These are phyloP conservation scores for Puccinia hordei DNA, from an alignment of 1,284 basidiomycete genomes.

Conservation along the genomic window DNA sequence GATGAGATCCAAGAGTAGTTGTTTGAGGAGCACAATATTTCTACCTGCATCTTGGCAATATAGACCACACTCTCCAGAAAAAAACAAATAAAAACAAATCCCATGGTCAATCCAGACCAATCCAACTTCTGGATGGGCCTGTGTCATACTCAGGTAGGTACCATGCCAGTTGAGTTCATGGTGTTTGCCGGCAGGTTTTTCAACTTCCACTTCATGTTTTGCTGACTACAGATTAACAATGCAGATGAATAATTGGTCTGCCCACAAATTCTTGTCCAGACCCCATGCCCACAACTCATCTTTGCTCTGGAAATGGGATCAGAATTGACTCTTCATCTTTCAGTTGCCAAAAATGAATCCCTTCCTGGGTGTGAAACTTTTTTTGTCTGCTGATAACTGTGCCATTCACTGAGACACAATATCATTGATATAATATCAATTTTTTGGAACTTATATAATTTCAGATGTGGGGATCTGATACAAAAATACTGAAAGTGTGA, in stretches of 20 bases:
- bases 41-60: background rate
- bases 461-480: too few relatives aligned
- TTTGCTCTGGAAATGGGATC: too few relatives aligned
- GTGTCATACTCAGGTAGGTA: background rate
- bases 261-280: background rate
- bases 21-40: background rate
- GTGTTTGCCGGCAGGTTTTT: background rate
- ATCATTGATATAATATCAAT: too few relatives aligned
- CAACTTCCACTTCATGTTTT: background rate
- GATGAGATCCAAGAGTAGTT: background rate
- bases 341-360: constrained; percentile 25
- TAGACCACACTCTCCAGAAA: background rate
- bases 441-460: too few relatives aligned
- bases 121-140: background rate
- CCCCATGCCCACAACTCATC: too few relatives aligned
- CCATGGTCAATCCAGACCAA: background rate
- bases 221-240: background rate
- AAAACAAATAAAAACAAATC: background rate
- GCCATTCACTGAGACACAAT: too few relatives aligned
- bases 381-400: background rate
- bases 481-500: too few relatives aligned
- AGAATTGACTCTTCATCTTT: background rate
- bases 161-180: constrained; percentile 8
- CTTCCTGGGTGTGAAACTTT: background rate
- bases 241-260: constrained; percentile 14